phyloP scores from a whole-genome alignment of 371 early-diverging fungal species.

The Apophysomyces ossiformis region DNA sequence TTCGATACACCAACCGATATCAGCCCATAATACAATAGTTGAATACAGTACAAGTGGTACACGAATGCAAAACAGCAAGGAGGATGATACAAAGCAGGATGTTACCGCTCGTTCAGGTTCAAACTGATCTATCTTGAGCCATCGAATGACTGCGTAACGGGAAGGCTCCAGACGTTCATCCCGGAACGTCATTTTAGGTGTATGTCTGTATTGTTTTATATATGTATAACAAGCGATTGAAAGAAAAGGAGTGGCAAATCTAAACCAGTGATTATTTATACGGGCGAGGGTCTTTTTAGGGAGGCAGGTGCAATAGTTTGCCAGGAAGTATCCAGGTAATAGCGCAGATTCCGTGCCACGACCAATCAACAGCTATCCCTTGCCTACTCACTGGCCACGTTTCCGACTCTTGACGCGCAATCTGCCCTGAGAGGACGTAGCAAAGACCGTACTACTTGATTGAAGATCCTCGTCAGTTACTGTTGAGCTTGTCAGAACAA shows the following conservation, averaged over 20 bases:
- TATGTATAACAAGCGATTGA: neutral
- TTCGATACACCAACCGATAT: conserved; percentile 35
- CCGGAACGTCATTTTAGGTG: conserved; percentile 8
- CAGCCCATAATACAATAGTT: conserved; percentile 46
- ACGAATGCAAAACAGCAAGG: conserved; percentile 47
- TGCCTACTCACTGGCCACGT: neutral
- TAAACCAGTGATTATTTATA: neutral
- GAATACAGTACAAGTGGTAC: conserved; percentile 40
- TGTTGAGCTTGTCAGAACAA: neutral
- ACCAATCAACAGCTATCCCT: neutral
- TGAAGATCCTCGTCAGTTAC: neutral
- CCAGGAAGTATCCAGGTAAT: no score
- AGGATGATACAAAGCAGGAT: conserved; percentile 53
- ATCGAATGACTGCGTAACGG: conserved; percentile 36
- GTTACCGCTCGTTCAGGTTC: conserved; percentile 60
- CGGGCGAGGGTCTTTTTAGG: neutral
- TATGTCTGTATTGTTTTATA: no score
- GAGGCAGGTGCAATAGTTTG: neutral
- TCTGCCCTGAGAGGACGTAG: conserved; percentile 21
- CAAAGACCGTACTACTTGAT: conserved; percentile 13
- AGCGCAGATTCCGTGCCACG: no score
- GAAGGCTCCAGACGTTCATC: conserved; percentile 31
- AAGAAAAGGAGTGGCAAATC: conserved; percentile 10
- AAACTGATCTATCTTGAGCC: conserved; percentile 56
- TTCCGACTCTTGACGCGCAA: conserved; percentile 19